Base-by-base conservation (phyloP, 441 rosid species). In the Gossypium schwendimanii region DNA sequence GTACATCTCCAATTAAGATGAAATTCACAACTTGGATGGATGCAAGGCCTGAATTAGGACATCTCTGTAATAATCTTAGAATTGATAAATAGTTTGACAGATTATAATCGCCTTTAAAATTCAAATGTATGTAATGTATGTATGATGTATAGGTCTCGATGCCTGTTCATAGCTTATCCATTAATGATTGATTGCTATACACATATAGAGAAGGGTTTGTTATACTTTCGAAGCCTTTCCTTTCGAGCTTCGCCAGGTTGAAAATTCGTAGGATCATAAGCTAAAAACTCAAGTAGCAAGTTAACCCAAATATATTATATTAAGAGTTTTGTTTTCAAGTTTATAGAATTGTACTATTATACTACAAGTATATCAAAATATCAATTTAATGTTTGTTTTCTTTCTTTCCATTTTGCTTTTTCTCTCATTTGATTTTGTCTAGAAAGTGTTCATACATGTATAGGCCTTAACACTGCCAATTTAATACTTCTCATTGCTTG, bases 41-140 rank as follows among this genome's bases (percentile, higher is more conserved):
- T 31, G 89, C 93, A 2, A 87, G 98, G 72, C 99, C 99, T 2
- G 99, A 96, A 79, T 91, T 96, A 41, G 89, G 97, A 70, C 91
- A 93, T 85, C 93, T 96, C 63, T 91, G 97, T 84, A 87, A 87
- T 75, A 89, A 89, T 80, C 92, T 96, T 61, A 89, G 96, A 80
- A 89, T 96, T 66, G 96, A 91, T 72, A 88, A 89, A 78, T 95
- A 75, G 81, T 36, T 28, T 20, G 55, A 53, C 63, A 44, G 26
- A 31, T 49, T 57, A 52, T 24, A 53, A 55, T 74, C 53, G 58
- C 52, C 36, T 71, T 50, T 17, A 57, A 26, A 70, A 63, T 20
- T 41, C 7, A 47, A 53, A 53, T 54, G 60, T 54, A 8, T 54
- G 24, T 54, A 7, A 18, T 54, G 24, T 54, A 4, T 87, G 89